Evolutionary conservation across 202 grass and related monocot genomes (phyloP).

Genomic region (Carex arenaria): DNA sequence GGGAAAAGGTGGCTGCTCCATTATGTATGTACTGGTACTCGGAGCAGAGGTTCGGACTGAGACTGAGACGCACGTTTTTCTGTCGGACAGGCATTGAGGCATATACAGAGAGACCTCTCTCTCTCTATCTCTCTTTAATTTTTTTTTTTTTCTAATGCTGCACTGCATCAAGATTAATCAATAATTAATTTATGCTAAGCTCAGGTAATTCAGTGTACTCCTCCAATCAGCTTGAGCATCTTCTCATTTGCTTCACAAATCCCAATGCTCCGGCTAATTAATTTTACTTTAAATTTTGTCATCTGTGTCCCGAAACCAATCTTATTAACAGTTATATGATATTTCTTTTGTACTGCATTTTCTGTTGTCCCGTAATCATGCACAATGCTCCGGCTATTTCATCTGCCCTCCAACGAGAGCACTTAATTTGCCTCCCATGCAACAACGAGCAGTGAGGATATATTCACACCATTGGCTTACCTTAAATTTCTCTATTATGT

Average conservation of each 20-base stretch:
- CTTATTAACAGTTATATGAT: no score
- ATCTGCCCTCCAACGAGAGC: no score
- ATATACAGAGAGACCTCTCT: neutral
- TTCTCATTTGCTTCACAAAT: slow-evolving; percentile 30
- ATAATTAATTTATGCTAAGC: slow-evolving; percentile 4
- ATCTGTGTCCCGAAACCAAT: neutral
- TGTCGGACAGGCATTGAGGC: slow-evolving; percentile 18
- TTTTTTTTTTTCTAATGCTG: neutral
- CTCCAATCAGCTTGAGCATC: slow-evolving; percentile 14
- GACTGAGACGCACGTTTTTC: slow-evolving; percentile 21
- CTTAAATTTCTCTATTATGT: no score
- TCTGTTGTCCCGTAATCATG: no score
- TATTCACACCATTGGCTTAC: no score
- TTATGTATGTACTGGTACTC: slow-evolving; percentile 25
- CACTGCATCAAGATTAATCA: neutral
- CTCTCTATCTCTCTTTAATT: neutral
- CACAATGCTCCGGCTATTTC: no score
- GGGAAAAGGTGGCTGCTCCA: slow-evolving; percentile 27
- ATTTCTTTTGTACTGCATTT: no score
- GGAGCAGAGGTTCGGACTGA: slow-evolving; percentile 13
- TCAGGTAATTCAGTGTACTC: slow-evolving; percentile 18
- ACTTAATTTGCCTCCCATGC: no score
- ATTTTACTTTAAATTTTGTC: neutral
- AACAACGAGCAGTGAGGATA: no score
- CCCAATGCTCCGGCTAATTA: neutral